Base-by-base conservation (phyloP, 2,329 filamentous ascomycete genomes). In the Fusarium floridanum region DNA sequence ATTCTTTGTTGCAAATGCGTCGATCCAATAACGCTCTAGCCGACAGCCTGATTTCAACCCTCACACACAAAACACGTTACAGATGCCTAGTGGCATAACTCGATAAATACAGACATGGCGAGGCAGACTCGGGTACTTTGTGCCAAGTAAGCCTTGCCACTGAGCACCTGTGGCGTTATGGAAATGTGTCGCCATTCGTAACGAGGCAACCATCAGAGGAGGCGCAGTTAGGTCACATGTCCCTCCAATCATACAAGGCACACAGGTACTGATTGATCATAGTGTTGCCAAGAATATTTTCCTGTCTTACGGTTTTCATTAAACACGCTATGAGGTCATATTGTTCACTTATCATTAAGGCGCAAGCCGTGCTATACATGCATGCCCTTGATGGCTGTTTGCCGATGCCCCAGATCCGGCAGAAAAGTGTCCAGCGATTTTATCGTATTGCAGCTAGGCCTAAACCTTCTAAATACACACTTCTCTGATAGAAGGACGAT, bases 401-500 rank as follows among this genome's bases (percentile, higher is more conserved):
- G 29, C 29, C 29, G 29, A 32, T 32, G 29, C 9, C 11, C 29
- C 11, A 32, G 29, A 32, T 32, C 29, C 29, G 29, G 29, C 29
- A 32, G 29, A 32, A 32, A 32, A 32, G 9, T 32, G 29, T 32
- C 29, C 29, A 32, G 29, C 9, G 9, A 32, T 32, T 32, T 32
- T 32, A 32, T 32, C 29, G 10, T 32, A 32, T 14, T 14, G 32
- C 32, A 34, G 32, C 32, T 34, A 14, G 11, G 11, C 32, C 32
- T 34, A 34, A 34, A 34, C 14, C 32, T 34, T 34, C 32, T 34
- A 12, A 34, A 14, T 34, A 34, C 12, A 1, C 11, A 34, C 32
- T 79, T 14, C 75, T 81, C 61, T 78, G 77, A 6, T 79, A 80
- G 64, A 61, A 67, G 20, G 71, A 68, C 24, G 70, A 70, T 10